A percentile compares a stretch with the other conserved stretches of the same genome.
These are phyloP conservation scores for Clarireedia sp. DNA, from an alignment of 2,329 filamentous ascomycete genomes.

Conservation along the genomic window DNA sequence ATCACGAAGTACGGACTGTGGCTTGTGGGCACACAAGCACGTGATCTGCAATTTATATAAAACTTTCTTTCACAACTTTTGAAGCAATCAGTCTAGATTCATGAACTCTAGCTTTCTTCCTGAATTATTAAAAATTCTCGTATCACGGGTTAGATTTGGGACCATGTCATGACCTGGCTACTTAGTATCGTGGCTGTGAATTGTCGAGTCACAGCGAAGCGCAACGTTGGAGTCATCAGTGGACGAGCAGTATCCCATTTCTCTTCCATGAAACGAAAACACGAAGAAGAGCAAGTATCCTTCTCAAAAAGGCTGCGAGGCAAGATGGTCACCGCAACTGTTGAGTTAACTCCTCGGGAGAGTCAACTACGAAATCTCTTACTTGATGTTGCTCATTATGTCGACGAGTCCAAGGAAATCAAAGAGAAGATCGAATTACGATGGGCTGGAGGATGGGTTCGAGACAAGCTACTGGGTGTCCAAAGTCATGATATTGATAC, in stretches of 20 bases:
- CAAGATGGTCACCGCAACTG: slow-evolving; percentile 23
- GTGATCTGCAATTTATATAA: neutral
- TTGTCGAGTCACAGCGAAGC: neutral
- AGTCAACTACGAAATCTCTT: slow-evolving; percentile 65
- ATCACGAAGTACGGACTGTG: too few relatives aligned
- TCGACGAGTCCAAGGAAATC: slow-evolving; percentile 44
- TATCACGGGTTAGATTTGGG: too few relatives aligned
- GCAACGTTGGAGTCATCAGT: slow-evolving; percentile 12
- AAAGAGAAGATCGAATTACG: slow-evolving; percentile 55
- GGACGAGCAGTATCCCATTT: slow-evolving; percentile 15
- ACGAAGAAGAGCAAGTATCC: slow-evolving; percentile 23
- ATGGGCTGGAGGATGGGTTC: slow-evolving; percentile 82
- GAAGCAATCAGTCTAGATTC: too few relatives aligned
- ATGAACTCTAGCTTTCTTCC: too few relatives aligned
- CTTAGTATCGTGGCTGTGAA: neutral
- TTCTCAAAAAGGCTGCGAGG: slow-evolving; percentile 15
- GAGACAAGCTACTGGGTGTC: slow-evolving; percentile 69
- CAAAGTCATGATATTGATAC: slow-evolving; percentile 77
- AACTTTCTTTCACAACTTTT: neutral
- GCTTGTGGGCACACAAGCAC: neutral
- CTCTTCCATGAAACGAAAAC: slow-evolving; percentile 24
- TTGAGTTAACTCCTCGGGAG: slow-evolving; percentile 63
- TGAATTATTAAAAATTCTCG: too few relatives aligned
- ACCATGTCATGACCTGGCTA: neutral
- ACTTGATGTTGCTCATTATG: slow-evolving; percentile 69